phyloP scores from a whole-genome alignment of 192 early-diverging fungal species.

The Pilaira anomala region DNA sequence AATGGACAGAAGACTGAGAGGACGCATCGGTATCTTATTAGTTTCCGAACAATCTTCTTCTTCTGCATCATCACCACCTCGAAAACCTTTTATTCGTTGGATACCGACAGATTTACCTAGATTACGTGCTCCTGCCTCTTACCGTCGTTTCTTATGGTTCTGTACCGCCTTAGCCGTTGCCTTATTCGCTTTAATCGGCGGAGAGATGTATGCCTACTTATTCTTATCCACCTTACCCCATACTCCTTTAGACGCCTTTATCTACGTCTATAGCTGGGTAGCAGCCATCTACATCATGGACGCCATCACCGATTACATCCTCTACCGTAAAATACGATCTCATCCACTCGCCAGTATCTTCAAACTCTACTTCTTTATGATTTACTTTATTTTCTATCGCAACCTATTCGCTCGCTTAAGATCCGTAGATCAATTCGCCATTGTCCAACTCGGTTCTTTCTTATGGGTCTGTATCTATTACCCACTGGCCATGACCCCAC shows the following conservation, averaged over 20 bases:
- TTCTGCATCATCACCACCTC: too few relatives aligned
- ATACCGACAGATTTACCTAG: conserved; percentile 56
- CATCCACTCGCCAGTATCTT: conserved; percentile 69
- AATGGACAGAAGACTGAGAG: conserved; percentile 28
- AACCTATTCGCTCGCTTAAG: conserved; percentile 73
- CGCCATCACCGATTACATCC: conserved; percentile 62
- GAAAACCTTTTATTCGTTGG: conserved; percentile 9
- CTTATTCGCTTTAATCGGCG: conserved; percentile 62
- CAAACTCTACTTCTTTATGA: conserved; percentile 76
- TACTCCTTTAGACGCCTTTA: conserved; percentile 54
- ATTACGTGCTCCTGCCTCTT: conserved; percentile 64
- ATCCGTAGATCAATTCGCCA: conserved; percentile 60
- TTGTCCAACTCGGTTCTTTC: conserved; percentile 65
- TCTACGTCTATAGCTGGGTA: conserved; percentile 75
- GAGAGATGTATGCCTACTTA: conserved; percentile 64
- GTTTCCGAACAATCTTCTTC: too few relatives aligned
- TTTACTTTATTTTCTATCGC: conserved; percentile 80
- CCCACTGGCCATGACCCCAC: conserved; percentile 65
- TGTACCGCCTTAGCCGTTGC: conserved; percentile 65
- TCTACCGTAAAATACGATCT: conserved; percentile 57
- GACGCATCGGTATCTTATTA: not conserved
- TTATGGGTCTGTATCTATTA: conserved; percentile 76
- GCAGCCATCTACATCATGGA: conserved; percentile 68
- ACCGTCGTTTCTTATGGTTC: conserved; percentile 77
- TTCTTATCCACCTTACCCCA: conserved; percentile 59